A percentile compares a stretch with the other conserved stretches of the same genome.
Evolutionary conservation across 805 yeast genomes (phyloP).

Genomic region (Lipomyces yamadae): DNA sequence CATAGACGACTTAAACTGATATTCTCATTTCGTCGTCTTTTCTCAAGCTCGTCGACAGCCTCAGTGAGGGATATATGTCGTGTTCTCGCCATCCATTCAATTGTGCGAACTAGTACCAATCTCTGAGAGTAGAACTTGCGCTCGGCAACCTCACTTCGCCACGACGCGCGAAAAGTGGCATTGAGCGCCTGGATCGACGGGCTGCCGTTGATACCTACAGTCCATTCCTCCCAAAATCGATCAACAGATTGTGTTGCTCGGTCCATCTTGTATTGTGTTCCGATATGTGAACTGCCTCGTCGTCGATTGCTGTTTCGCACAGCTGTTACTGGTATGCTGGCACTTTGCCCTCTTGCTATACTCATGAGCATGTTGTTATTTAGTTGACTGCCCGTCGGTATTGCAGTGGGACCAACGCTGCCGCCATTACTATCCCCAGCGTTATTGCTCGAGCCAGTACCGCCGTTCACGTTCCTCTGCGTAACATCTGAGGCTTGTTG

Average conservation of each 20-base stretch:
- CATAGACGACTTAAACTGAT: slow-evolving; percentile 36
- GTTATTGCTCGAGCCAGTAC: not conserved
- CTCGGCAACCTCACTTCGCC: slow-evolving; percentile 47
- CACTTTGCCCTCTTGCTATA: slow-evolving; percentile 19
- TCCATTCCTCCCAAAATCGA: slow-evolving; percentile 49
- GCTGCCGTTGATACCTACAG: slow-evolving; percentile 50
- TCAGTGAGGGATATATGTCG: slow-evolving; percentile 26
- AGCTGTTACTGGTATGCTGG: slow-evolving; percentile 24
- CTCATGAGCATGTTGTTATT: slow-evolving; percentile 22
- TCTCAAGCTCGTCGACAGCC: slow-evolving; percentile 36
- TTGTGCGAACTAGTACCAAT: slow-evolving; percentile 35
- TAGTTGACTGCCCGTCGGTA: slow-evolving; percentile 10
- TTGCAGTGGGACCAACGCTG: not conserved
- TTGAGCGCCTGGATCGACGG: slow-evolving; percentile 52
- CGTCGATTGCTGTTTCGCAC: slow-evolving; percentile 17
- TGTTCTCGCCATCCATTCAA: slow-evolving; percentile 33
- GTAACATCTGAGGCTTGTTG: not conserved
- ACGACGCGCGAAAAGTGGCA: slow-evolving; percentile 50
- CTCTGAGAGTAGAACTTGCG: slow-evolving; percentile 37
- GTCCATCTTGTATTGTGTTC: slow-evolving; percentile 35
- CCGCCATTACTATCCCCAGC: slow-evolving; percentile 1
- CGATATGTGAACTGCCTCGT: slow-evolving; percentile 7
- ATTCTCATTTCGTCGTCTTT: slow-evolving; percentile 27
- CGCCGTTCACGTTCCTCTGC: not conserved
- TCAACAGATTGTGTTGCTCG: slow-evolving; percentile 36